A percentile compares a stretch with the other conserved stretches of the same genome.
Evolutionary conservation across 805 yeast species (phyloP).

Genomic region (Spathaspora sp.): DNA sequence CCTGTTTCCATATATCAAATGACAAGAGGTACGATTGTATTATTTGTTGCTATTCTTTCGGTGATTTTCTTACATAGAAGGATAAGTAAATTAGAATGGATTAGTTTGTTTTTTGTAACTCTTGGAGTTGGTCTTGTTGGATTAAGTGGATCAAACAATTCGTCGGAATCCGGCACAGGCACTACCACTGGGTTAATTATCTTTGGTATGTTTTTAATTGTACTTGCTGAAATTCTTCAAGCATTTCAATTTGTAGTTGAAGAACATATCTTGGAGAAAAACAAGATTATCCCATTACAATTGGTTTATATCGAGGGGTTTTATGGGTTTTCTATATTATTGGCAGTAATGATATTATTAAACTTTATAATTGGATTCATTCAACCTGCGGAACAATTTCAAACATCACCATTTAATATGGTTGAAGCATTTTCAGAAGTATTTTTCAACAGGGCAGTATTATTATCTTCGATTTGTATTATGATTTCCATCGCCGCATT

Average conservation of each 20-base stretch:
- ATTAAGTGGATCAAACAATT: conserved; percentile 51
- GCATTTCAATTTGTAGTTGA: conserved; percentile 79
- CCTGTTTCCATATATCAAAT: conserved; percentile 82
- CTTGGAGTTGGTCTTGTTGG: conserved; percentile 74
- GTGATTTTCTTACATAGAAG: conserved; percentile 55
- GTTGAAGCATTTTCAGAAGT: conserved; percentile 47
- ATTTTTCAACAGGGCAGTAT: conserved; percentile 38
- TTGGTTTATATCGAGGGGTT: conserved; percentile 75
- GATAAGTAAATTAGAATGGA: conserved; percentile 65
- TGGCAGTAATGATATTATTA: conserved; percentile 41
- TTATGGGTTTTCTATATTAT: conserved; percentile 52
- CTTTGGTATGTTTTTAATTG: conserved; percentile 55
- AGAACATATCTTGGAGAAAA: conserved; percentile 56
- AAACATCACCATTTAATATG: conserved; percentile 54
- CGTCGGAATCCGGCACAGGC: conserved; percentile 12
- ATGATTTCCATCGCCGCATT: conserved; percentile 71
- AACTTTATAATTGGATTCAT: conserved; percentile 37
- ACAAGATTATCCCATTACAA: conserved; percentile 55
- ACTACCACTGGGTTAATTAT: conserved; percentile 24
- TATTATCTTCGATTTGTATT: conserved; percentile 54
- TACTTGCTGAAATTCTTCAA: conserved; percentile 61
- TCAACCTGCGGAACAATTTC: conserved; percentile 28
- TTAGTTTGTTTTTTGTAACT: conserved; percentile 58
- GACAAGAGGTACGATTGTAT: conserved; percentile 76
- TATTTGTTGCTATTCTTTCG: conserved; percentile 72